phyloP scores from a whole-genome alignment of 306 rosid genomes.

The Amphicarpaea edgeworthii region DNA sequence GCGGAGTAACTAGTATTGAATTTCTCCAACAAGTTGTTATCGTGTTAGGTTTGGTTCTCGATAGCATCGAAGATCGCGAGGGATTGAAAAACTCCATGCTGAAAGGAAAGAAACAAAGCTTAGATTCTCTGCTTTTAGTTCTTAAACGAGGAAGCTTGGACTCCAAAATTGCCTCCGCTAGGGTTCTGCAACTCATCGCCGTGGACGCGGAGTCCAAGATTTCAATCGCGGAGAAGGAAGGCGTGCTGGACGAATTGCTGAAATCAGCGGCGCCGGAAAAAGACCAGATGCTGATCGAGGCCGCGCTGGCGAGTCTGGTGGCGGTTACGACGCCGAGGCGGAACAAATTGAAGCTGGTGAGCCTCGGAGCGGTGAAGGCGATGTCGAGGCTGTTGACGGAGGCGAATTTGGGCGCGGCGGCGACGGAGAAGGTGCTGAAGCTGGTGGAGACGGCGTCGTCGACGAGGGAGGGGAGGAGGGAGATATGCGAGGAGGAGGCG shows the following conservation, averaged over 20 bases:
- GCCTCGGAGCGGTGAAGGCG: constrained; percentile 58
- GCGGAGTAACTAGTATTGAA: constrained; percentile 27
- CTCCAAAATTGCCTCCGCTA: constrained; percentile 61
- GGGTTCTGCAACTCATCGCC: constrained; percentile 59
- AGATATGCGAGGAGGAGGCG: constrained; percentile 62
- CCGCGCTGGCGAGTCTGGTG: constrained; percentile 56
- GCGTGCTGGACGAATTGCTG: constrained; percentile 57
- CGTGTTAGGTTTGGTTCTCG: constrained; percentile 48
- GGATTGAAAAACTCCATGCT: constrained; percentile 42
- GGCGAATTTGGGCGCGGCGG: constrained; percentile 42
- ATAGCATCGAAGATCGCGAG: constrained; percentile 52
- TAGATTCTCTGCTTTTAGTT: constrained; percentile 62
- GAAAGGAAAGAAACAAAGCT: constrained; percentile 47
- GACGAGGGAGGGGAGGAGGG: constrained; percentile 72
- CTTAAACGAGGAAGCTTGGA: constrained; percentile 57
- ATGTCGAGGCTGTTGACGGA: constrained; percentile 52
- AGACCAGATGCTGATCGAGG: constrained; percentile 60
- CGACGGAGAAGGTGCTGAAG: constrained; percentile 66
- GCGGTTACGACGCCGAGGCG: constrained; percentile 63
- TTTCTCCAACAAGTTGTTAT: constrained; percentile 53
- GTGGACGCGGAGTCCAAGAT: constrained; percentile 60
- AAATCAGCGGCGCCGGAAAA: constrained; percentile 54
- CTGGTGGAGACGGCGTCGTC: constrained; percentile 71
- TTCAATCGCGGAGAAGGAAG: constrained; percentile 63
- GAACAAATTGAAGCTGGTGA: constrained; percentile 55